Evolutionary conservation across 768 basidiomycete genomes (phyloP), one percentile per base, ranked within the genome.

Genomic region (Clavaria fumosa): DNA sequence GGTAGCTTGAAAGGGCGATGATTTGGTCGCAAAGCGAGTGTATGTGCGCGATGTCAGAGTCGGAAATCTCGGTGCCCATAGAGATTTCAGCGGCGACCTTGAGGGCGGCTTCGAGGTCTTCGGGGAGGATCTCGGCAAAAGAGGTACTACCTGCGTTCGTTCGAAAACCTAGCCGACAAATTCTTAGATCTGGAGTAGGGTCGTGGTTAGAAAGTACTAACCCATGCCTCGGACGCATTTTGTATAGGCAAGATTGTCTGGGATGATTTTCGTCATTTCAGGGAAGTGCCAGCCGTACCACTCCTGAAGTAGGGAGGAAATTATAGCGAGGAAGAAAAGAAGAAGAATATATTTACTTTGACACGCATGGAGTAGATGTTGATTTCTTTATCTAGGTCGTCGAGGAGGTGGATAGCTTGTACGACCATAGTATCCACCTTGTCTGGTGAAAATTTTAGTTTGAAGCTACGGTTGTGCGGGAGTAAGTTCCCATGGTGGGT

Each of bases 271-370:
- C 42, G 80, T 83, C 81, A 99, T 85, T 61, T 99, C 95, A 4
- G 95, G 95, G 71, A 99, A 99, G 64, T 99, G 95, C 95, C 95
- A 99, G 24, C 95, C 95, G 50, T 99, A 99, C 95, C 95, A 99
- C 72, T 99, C 95, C 93, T 95, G 48, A 4, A 33, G 24, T n/a
- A n/a, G 39, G 14, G 14, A 36, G 36, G 11, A 35, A 11, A 19
- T 34, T 24, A 11, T 12, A 15, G 23, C 26, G 30, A 37, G 9
- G 17, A 33, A 4, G 26, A 44, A 22, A 35, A 42, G 12, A 23
- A 17, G 23, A n/a, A 22, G 18, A 18, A 30, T 11, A 33, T 31
- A 40, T 68, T 23, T 41, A 91, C 91, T 72, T 99, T 99, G 32
- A 93, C 88, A 51, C 95, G 75, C 95, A 99, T 99, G 10, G 91